Evolutionary conservation across 1,284 basidiomycete genomes (phyloP).

Genomic region (Caloboletus firmus): DNA sequence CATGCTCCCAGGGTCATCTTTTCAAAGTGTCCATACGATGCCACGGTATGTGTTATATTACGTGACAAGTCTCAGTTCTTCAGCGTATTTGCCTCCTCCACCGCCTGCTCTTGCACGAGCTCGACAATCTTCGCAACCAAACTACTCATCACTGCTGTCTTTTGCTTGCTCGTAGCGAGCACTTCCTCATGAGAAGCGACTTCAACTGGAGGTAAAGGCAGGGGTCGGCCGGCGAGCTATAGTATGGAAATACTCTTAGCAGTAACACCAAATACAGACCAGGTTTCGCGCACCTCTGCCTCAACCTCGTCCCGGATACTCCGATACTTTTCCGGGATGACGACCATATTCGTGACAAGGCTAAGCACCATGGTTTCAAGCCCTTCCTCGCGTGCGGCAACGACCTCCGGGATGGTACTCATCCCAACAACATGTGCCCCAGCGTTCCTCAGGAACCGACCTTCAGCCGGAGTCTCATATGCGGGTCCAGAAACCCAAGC

Average conservation of each 20-base stretch:
- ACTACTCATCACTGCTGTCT: conserved; percentile 67
- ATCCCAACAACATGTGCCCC: conserved; percentile 86
- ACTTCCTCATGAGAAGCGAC: conserved; percentile 84
- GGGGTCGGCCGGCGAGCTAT: conserved; percentile 60
- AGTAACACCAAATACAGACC: not conserved
- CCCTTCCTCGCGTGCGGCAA: conserved; percentile 74
- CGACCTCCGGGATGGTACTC: conserved; percentile 89
- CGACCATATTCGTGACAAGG: conserved; percentile 80
- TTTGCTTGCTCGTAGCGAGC: conserved; percentile 62
- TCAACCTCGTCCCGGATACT: conserved; percentile 73
- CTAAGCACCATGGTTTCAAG: conserved; percentile 75
- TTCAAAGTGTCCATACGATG: not conserved
- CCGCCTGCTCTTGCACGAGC: conserved; percentile 28
- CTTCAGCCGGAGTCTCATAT: conserved; percentile 83
- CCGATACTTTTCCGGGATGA: conserved; percentile 67
- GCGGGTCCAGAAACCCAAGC: conserved; percentile 85
- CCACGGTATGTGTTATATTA: conserved; percentile 1
- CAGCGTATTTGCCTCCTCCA: conserved; percentile 2
- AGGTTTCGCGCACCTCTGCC: conserved; percentile 56
- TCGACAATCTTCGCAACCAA: conserved; percentile 67
- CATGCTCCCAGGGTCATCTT: not conserved
- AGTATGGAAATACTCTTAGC: conserved; percentile 3
- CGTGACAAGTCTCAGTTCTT: conserved; percentile 8
- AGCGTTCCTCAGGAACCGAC: conserved; percentile 65
- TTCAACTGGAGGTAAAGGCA: conserved; percentile 43